phyloP scores from a whole-genome alignment of 2,329 filamentous ascomycete species.

The Hymenoscyphus repandus region DNA sequence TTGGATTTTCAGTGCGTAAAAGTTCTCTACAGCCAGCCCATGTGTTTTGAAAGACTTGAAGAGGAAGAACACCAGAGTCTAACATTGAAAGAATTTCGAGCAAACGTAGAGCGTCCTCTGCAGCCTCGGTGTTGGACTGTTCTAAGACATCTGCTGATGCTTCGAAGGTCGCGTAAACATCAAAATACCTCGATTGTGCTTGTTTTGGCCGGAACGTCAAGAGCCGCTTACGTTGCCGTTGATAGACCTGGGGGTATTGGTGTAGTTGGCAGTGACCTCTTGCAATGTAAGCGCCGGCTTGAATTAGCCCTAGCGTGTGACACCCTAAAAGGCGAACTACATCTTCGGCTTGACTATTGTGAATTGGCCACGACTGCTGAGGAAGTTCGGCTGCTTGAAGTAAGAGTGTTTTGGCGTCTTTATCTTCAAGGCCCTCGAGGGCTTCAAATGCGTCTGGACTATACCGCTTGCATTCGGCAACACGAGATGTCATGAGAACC shows the following conservation, averaged over 20 bases:
- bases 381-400: constrained; percentile 13
- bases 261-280: neutral
- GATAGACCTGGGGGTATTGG: constrained; percentile 4
- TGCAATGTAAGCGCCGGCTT: constrained; percentile 18
- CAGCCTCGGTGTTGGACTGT: constrained; percentile 12
- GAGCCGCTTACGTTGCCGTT: constrained; percentile 20
- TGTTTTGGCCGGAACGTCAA: constrained; percentile 27
- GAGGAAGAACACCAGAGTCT: constrained; percentile 24
- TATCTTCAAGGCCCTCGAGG: constrained; percentile 23
- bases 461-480: constrained; percentile 28
- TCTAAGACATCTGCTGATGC: constrained; percentile 28
- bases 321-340: constrained; percentile 23
- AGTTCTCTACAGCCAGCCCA: constrained; percentile 20
- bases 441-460: constrained; percentile 27
- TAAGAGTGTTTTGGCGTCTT: constrained; percentile 27
- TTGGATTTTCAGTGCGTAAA: constrained; percentile 1
- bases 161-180: constrained; percentile 36
- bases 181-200: constrained; percentile 29
- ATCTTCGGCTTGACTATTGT: constrained; percentile 14
- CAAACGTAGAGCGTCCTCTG: constrained; percentile 27
- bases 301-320: constrained; percentile 28
- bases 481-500: constrained; percentile 36
- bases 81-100: constrained; percentile 30
- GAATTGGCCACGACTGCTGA: neutral
- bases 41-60: constrained; percentile 29